Conservation (phyloP, 2,329 filamentous ascomycete species). For the Aaosphaeria arxii region DNA sequence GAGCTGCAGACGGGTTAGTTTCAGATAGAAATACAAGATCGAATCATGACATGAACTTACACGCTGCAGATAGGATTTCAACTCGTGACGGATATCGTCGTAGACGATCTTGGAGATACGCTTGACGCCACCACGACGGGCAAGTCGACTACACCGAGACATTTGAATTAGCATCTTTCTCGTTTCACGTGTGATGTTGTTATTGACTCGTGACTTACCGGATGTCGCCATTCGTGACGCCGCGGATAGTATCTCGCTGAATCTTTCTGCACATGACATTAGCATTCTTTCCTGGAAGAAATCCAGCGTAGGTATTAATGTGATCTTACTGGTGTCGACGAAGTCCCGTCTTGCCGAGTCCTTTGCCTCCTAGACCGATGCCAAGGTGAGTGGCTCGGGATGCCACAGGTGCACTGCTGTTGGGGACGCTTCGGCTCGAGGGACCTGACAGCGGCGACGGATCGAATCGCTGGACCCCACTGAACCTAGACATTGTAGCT, state of each 20-base stretch:
- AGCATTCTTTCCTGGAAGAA: not conserved
- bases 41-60: conserved; percentile 17
- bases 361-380: conserved; percentile 18
- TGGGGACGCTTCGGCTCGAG: not conserved
- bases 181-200: not conserved
- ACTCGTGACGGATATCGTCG: conserved; percentile 52
- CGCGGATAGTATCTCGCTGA: conserved; percentile 28
- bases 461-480: not conserved
- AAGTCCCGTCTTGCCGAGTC: conserved; percentile 7
- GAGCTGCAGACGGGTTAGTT: conserved; percentile 13
- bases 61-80: conserved; percentile 49
- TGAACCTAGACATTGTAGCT: not conserved
- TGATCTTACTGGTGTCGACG: conserved; percentile 24
- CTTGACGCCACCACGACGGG: conserved; percentile 74
- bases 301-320: not conserved
- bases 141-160: conserved; percentile 54
- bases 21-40: not conserved
- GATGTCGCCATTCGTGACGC: conserved; percentile 35
- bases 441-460: not conserved
- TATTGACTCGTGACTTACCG: conserved; percentile 18
- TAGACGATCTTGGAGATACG: conserved; percentile 66
- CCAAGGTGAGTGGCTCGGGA: conserved; percentile 14
- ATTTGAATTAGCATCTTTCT: not conserved
- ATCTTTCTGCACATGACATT: conserved; percentile 22
- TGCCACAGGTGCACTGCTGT: not conserved